Evolutionary conservation across 257 asterid genomes (phyloP).

Genomic region (Solanum lycopersicoides): DNA sequence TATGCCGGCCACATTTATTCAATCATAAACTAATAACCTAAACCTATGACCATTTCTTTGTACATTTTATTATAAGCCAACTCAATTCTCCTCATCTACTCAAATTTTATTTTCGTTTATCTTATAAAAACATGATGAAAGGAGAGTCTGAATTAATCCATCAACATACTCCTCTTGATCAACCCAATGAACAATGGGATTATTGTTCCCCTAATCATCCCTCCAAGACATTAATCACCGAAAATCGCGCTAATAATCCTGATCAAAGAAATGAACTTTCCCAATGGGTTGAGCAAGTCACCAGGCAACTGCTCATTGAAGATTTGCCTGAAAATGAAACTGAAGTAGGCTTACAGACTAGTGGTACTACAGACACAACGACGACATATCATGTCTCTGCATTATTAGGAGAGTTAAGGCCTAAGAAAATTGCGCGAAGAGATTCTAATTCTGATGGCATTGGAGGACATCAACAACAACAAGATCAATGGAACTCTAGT

Average conservation of each 20-base stretch:
- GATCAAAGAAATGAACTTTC: conserved; percentile 40
- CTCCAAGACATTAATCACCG: neutral
- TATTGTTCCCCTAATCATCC: neutral
- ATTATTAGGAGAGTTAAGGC: conserved; percentile 25
- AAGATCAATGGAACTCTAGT: neutral
- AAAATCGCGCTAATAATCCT: neutral
- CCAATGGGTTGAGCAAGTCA: conserved; percentile 64
- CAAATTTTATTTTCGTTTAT: neutral
- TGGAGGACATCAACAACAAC: neutral
- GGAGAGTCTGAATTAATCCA: conserved; percentile 13
- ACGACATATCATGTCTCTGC: conserved; percentile 5
- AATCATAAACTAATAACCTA: conserved; percentile 1
- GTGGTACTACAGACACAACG: neutral
- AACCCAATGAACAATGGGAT: conserved; percentile 28
- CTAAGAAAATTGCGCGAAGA: conserved; percentile 18
- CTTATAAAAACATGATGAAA: conserved; percentile 12
- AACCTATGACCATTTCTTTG: conserved; percentile 10
- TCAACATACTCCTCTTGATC: conserved; percentile 1
- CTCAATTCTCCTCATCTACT: neutral
- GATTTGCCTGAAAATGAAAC: conserved; percentile 35
- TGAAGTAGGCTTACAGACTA: neutral
- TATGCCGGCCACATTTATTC: conserved; percentile 60
- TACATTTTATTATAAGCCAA: neutral
- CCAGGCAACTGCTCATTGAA: conserved; percentile 48
- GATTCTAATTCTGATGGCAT: conserved; percentile 4